Evolutionary conservation across 148 eudicot species (phyloP), one percentile per base, ranked within the genome.

Genomic region (Amaranthus hypochondriacus): DNA sequence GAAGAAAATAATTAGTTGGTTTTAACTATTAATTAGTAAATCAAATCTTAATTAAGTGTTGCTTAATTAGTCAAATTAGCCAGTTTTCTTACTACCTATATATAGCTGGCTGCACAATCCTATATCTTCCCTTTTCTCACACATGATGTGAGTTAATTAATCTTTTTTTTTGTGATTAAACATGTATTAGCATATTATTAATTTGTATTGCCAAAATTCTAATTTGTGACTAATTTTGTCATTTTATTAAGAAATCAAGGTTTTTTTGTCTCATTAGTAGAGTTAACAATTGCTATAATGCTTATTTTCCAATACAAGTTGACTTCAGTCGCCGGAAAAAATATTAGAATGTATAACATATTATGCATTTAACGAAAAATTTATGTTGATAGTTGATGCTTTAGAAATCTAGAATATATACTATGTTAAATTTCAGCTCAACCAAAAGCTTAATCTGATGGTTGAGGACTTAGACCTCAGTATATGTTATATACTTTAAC

Each of bases 1-100:
- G 77, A 76, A 44, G 87, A 81, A 15, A 18, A 39, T n/a, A 50
- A 47, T 43, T 44, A 53, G 4, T 70, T 73, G 4, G 10, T 21
- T 28, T 62, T 58, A 55, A 52, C 18, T 70, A 14, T 67, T 75
- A 67, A 66, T 55, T 46, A 56, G 1, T 47, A 7, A 54, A 28
- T 70, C 10, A 56, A 4, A 28, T 28, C 2, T 28, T 28, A 28
- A 28, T n/a, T 65, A 66, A 15, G 39, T 48, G 56, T 68, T 67
- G 13, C 44, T 65, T 56, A 70, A 56, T 44, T 70, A 63, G 50
- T 55, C 64, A 6, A 68, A 3, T 4, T 4, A 63, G 39, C 39
- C 39, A 28, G 39, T 28, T 28, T 28, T 28, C 39, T 48, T 58
- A 47, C 57, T 9, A 55, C 47, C 73, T 44, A 44, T 71, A 44